Percentiles rank a stretch among this genome's conserved stretches.
These are phyloP conservation scores for Tolypocladium tropicale DNA, from an alignment of 2,329 filamentous ascomycete genomes.

Conservation along the genomic window DNA sequence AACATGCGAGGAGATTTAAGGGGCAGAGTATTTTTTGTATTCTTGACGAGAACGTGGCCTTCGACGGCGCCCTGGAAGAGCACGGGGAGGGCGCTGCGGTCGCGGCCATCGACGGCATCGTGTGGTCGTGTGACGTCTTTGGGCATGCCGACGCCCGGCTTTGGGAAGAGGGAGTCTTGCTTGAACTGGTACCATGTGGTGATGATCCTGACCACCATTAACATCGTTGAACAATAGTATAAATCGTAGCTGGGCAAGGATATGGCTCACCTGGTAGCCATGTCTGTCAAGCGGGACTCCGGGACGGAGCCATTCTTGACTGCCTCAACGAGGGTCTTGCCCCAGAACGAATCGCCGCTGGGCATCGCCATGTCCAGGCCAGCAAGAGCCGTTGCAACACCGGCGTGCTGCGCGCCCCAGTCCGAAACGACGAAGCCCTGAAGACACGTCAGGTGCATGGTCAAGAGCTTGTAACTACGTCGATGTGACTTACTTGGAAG, in stretches of 20 bases:
- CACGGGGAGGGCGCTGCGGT: slow-evolving; percentile 26
- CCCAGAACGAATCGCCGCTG: slow-evolving; percentile 27
- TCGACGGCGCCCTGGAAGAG: slow-evolving; percentile 49
- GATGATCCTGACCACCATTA: slow-evolving; percentile 23
- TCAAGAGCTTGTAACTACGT: not conserved
- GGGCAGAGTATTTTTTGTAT: slow-evolving; percentile 43
- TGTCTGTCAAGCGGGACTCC: slow-evolving; percentile 46
- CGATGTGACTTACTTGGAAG: slow-evolving; percentile 27
- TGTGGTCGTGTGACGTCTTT: slow-evolving; percentile 38
- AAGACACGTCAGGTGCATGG: slow-evolving; percentile 8
- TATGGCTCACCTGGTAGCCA: slow-evolving; percentile 35
- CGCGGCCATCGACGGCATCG: slow-evolving; percentile 41
- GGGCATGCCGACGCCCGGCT: slow-evolving; percentile 42
- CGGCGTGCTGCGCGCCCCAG: slow-evolving; percentile 57
- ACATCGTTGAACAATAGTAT: not conserved
- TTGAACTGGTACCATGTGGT: slow-evolving; percentile 47
- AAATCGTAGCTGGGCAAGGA: not conserved
- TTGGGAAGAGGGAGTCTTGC: slow-evolving; percentile 36
- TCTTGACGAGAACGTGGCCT: slow-evolving; percentile 56
- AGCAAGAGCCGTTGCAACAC: slow-evolving; percentile 49
- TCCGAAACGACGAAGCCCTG: slow-evolving; percentile 58
- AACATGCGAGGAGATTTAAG: slow-evolving; percentile 38
- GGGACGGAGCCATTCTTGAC: slow-evolving; percentile 51
- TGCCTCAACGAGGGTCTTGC: slow-evolving; percentile 44
- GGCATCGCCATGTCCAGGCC: slow-evolving; percentile 69